phyloP scores from a whole-genome alignment of 768 basidiomycete genomes.

The Phaffia australis region DNA sequence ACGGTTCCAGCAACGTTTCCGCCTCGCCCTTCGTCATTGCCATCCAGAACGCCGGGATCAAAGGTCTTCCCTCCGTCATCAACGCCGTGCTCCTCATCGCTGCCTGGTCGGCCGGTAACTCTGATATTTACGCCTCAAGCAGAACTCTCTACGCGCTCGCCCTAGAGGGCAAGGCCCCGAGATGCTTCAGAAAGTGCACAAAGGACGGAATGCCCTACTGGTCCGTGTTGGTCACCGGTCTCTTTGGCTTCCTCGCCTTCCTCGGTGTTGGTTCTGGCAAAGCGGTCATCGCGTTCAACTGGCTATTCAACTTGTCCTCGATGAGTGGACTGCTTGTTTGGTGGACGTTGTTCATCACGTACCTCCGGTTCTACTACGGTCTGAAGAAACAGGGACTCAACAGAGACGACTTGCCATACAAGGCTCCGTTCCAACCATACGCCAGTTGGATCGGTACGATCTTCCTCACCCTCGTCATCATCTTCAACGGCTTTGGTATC shows the following conservation, averaged over 20 bases:
- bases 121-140: slow-evolving; percentile 34
- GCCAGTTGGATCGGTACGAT: slow-evolving; percentile 27
- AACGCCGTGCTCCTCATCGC: slow-evolving; percentile 38
- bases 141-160: slow-evolving; percentile 37
- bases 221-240: slow-evolving; percentile 25
- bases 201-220: slow-evolving; percentile 36
- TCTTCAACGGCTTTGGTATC: slow-evolving; percentile 33
- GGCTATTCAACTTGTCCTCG: slow-evolving; percentile 36
- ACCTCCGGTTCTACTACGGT: slow-evolving; percentile 22
- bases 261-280: slow-evolving; percentile 22
- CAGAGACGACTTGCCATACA: slow-evolving; percentile 20
- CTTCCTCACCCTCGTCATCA: slow-evolving; percentile 28
- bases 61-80: slow-evolving; percentile 35
- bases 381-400: slow-evolving; percentile 18
- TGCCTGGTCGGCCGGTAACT: slow-evolving; percentile 40
- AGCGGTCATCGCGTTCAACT: slow-evolving; percentile 26
- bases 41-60: slow-evolving; percentile 37
- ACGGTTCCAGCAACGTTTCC: slow-evolving; percentile 30
- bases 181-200: slow-evolving; percentile 34
- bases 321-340: slow-evolving; percentile 34
- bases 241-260: slow-evolving; percentile 30
- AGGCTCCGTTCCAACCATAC: slow-evolving; percentile 29
- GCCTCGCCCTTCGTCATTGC: slow-evolving; percentile 39
- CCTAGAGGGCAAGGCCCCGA: slow-evolving; percentile 33
- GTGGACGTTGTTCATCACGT: slow-evolving; percentile 21